A percentile compares a stretch with the other conserved stretches of the same genome.
These are phyloP conservation scores for Neocucurbitaria cava DNA, from an alignment of 2,329 filamentous ascomycete genomes.

Conservation along the genomic window DNA sequence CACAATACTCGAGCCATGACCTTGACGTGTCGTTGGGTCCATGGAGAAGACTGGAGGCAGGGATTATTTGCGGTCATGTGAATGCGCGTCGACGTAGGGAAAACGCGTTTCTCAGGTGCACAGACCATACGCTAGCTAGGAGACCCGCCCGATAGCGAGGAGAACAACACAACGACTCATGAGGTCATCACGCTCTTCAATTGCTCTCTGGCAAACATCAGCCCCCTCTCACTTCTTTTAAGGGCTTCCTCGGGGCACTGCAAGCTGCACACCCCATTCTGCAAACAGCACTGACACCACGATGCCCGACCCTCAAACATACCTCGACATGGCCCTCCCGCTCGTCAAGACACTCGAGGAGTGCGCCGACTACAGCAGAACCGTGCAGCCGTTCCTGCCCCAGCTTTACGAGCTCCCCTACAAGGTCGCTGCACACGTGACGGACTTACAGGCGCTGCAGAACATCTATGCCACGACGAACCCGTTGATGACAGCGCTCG, in stretches of 20 bases:
- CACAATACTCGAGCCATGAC: conserved; percentile 64
- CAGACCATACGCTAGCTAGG: conserved; percentile 15
- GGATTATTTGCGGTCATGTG: conserved; percentile 36
- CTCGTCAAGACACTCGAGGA: conserved; percentile 73
- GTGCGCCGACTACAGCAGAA: conserved; percentile 76
- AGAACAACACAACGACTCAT: conserved; percentile 29
- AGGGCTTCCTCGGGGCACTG: background rate
- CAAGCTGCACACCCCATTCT: background rate
- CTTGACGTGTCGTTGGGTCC: conserved; percentile 2
- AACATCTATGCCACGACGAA: conserved; percentile 84
- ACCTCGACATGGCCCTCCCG: conserved; percentile 64
- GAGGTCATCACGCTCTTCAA: conserved; percentile 30
- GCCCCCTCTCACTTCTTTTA: conserved; percentile 1
- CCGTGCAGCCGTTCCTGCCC: conserved; percentile 80
- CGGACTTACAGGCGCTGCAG: conserved; percentile 67
- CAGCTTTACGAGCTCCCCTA: conserved; percentile 58
- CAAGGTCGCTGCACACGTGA: conserved; percentile 61
- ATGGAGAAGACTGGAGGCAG: conserved; percentile 11
- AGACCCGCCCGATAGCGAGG: conserved; percentile 3
- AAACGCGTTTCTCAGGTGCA: conserved; percentile 28
- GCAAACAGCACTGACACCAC: background rate
- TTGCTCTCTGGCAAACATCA: background rate
- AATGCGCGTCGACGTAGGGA: conserved; percentile 37
- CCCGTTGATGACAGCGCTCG: conserved; percentile 78
- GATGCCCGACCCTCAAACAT: conserved; percentile 54